Conservation (phyloP, 805 yeast species). For the Starmerella kuoi region DNA sequence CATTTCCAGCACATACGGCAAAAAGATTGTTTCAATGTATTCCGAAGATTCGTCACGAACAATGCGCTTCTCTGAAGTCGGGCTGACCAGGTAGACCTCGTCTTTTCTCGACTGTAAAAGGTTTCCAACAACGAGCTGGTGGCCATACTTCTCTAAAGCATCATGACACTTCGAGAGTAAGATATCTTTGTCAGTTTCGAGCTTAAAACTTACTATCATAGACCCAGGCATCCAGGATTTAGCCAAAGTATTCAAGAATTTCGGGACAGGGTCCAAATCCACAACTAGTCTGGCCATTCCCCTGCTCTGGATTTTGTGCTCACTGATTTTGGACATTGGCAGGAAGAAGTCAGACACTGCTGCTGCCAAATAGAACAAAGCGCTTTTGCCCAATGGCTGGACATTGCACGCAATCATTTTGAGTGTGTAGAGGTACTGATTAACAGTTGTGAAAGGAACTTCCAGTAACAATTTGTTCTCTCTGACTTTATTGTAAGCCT, state of each 20-base stretch:
- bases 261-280: conserved; percentile 90
- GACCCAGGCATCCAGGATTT: conserved; percentile 93
- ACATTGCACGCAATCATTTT: conserved; percentile 51
- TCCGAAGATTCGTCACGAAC: conserved; percentile 33
- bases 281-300: conserved; percentile 56
- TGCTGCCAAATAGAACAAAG: conserved; percentile 86
- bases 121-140: conserved; percentile 91
- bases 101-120: conserved; percentile 74
- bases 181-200: conserved; percentile 72
- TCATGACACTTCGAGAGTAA: conserved; percentile 61
- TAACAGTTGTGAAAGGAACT: conserved; percentile 88
- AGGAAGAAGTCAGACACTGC: conserved; percentile 95
- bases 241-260: conserved; percentile 74
- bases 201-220: conserved; percentile 85
- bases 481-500: conserved; percentile 39
- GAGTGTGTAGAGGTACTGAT: conserved; percentile 81
- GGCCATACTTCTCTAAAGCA: conserved; percentile 76
- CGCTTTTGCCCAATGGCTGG: conserved; percentile 34
- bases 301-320: conserved; percentile 87
- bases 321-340: conserved; percentile 74
- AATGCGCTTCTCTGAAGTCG: conserved; percentile 29
- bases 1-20: conserved; percentile 58
- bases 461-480: conserved; percentile 43
- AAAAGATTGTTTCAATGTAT: conserved; percentile 68
- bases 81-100: conserved; percentile 75